Conservation (phyloP, 352 stramenopile species). For the Phytopythium delawarense region DNA sequence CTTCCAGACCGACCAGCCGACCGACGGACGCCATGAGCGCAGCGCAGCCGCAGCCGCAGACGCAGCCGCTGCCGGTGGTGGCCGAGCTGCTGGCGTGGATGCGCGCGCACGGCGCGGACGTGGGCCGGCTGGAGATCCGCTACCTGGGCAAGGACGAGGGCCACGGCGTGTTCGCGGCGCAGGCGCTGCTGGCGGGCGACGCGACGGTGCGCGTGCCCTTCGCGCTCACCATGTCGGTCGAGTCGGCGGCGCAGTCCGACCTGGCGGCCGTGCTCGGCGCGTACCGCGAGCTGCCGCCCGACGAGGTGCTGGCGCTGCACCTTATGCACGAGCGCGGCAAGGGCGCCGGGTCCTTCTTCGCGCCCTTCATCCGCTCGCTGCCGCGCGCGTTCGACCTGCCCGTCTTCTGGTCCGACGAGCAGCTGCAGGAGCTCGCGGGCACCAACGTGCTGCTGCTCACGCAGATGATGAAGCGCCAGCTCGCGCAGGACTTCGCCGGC, state of each 20-base stretch:
- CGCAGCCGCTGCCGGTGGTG: constrained; percentile 11
- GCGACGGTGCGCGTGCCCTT: constrained; percentile 49
- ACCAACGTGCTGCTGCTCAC: constrained; percentile 58
- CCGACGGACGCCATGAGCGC: neutral
- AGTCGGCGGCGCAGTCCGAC: constrained; percentile 41
- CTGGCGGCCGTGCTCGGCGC: constrained; percentile 29
- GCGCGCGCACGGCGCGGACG: constrained; percentile 19
- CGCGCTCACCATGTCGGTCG: constrained; percentile 43
- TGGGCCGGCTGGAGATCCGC: constrained; percentile 33
- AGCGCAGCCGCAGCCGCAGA: neutral
- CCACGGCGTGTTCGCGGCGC: constrained; percentile 43
- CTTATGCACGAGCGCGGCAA: constrained; percentile 60
- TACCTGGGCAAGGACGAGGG: constrained; percentile 40
- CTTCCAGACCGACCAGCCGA: neutral
- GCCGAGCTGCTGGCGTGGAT: constrained; percentile 34
- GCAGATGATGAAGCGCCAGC: constrained; percentile 60
- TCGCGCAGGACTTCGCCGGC: constrained; percentile 51
- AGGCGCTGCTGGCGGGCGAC: constrained; percentile 27
- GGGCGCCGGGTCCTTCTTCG: constrained; percentile 36
- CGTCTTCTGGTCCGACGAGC: constrained; percentile 45
- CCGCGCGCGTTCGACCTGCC: constrained; percentile 52
- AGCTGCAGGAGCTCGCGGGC: constrained; percentile 41
- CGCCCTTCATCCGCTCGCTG: constrained; percentile 50
- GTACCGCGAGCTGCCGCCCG: constrained; percentile 34
- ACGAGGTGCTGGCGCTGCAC: constrained; percentile 54